Evolutionary conservation across 768 basidiomycete species (phyloP), one percentile per base, ranked within the genome.

Genomic region (Tephrocybe rancida): DNA sequence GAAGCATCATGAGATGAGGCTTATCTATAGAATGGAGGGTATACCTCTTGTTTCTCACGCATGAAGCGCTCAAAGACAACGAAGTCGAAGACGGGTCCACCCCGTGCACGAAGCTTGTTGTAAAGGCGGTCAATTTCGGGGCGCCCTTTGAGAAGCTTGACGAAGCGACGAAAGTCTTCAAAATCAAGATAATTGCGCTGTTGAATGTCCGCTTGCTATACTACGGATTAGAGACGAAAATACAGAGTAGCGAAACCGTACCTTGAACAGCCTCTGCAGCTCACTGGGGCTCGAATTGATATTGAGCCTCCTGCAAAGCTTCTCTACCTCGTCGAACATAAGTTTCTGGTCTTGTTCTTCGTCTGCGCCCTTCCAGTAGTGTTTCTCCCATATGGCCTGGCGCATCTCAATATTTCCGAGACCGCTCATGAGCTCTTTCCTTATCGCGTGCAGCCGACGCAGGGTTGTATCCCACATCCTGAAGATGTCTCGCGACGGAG

Each of bases 311-410:
- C 75, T 76, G 64, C 91, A 94, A 43, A 94, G 69, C 58, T 77
- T 82, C 66, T 87, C 85, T 10, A 91, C 82, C 63, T 94, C 90
- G 5, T 83, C 82, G 51, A 90, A 88, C n/a, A 78, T 77, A 34
- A 92, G 67, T 64, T 79, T 78, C 58, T 86, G 80, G 64, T 87
- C 84, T 35, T 74, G 69, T 38, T 79, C 75, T 34, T 82, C 77
- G 57, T 87, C 87, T 1, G 86, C 84, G 25, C 79, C 80, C 65
- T 85, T 91, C 92, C 92, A 94, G 63, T 89, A 88, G 63, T 89
- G 88, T 55, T 82, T 84, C 68, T 92, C 86, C 92, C 92, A 95
- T 11, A 93, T 72, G 0, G 82, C 78, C 64, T 91, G 81, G 6
- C 90, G 73, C 61, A 88, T 78, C 58, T 89, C 86, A 37, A 78